These are phyloP conservation scores for Hawksworthiomyces lignivorus DNA, from an alignment of 2,329 filamentous ascomycete species.

Conservation along the genomic window DNA sequence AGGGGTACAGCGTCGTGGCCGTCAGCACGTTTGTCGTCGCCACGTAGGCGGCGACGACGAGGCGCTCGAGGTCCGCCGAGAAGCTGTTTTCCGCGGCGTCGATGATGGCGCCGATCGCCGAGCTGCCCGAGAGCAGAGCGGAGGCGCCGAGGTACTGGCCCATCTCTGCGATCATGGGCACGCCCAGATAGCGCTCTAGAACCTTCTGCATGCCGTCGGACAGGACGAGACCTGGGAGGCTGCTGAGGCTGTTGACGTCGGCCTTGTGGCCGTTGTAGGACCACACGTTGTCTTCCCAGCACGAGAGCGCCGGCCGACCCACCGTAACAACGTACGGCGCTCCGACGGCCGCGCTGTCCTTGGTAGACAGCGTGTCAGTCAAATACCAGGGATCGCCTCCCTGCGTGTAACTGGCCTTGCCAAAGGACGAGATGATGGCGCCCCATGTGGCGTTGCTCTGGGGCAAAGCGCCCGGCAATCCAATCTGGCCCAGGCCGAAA, in stretches of 20 bases:
- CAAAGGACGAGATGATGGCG: slow-evolving; percentile 18
- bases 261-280: slow-evolving; percentile 14
- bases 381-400: slow-evolving; percentile 18
- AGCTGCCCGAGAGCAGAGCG: slow-evolving; percentile 13
- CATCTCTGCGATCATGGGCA: slow-evolving; percentile 13
- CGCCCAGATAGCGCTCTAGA: slow-evolving; percentile 8
- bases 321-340: slow-evolving; percentile 12
- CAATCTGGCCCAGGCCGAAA: no score
- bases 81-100: slow-evolving; percentile 18
- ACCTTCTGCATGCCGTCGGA: slow-evolving; percentile 11
- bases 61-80: slow-evolving; percentile 17
- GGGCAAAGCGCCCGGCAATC: neutral
- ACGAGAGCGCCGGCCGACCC: slow-evolving; percentile 16
- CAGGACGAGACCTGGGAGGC: slow-evolving; percentile 15
- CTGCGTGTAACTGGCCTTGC: slow-evolving; percentile 16
- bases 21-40: slow-evolving; percentile 19
- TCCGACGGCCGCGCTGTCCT: neutral
- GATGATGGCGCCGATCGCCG: slow-evolving; percentile 14
- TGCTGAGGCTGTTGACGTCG: slow-evolving; percentile 11
- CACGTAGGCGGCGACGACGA: slow-evolving; percentile 19
- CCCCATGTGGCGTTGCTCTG: slow-evolving; percentile 19
- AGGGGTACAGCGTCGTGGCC: slow-evolving; percentile 17
- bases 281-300: slow-evolving; percentile 21
- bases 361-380: slow-evolving; percentile 1
- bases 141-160: slow-evolving; percentile 13